Base-by-base conservation (phyloP, 148 eudicot species). In the Amaranthus hypochondriacus region DNA sequence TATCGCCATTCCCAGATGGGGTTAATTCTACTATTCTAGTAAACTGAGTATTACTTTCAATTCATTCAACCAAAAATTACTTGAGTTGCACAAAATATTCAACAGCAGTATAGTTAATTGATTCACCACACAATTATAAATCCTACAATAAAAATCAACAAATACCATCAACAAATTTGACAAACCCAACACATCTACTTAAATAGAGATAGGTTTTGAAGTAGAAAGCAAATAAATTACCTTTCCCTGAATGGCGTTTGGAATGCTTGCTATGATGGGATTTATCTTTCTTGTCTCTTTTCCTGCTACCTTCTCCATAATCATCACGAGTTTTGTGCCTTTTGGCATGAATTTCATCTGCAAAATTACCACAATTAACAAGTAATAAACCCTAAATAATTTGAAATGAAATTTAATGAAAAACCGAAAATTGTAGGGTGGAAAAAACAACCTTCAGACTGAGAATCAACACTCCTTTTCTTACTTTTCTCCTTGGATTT, bases 261-360 rank as follows among this genome's bases (percentile, higher is more conserved):
- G 73, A 70, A 14, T 60, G 46, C 49, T 62, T 73, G 69, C 48
- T 53, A 7, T 48, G 74, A 57, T 71, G 76, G n/a, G 76, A 62
- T 63, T 73, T 73, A 50, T 73, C 68, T 42, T 61, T 73, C 62
- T 73, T 62, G 60, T 73, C 76, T 59, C 55, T 60, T 28, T 68
- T 73, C 53, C 57, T 73, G 69, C 77, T 78, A 12, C 73, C 63
- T 68, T 69, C 64, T 18, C 62, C 81, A 28, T 62, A 21, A 7
- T 73, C 77, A 42, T 68, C 64, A 11, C 69, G 65, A 28, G 56
- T 68, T 78, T 62, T 78, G 51, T 61, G 77, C 55, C 70, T 73
- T 55, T 78, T 78, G 4, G 64, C 21, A 15, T 73, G 13, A 8
- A 53, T 62, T 73, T 68, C 77, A 62, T 73, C 81, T 78, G 72